Percentiles rank a stretch among this genome's conserved stretches.
Conservation (phyloP, 768 basidiomycete genomes). For the Cubamyces sp. region DNA sequence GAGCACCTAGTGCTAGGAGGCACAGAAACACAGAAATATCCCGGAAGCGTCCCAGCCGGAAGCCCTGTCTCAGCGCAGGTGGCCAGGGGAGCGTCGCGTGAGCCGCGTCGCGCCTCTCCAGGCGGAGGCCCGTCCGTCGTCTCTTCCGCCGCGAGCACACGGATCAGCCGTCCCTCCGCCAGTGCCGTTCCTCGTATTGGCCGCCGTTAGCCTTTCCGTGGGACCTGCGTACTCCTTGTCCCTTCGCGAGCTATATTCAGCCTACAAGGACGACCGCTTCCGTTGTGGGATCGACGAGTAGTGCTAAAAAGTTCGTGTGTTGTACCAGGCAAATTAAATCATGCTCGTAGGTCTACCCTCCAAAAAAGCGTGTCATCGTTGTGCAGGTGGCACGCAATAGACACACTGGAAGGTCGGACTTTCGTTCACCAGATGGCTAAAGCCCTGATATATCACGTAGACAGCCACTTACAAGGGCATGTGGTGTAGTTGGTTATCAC, state of each 20-base stretch:
- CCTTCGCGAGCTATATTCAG: neutral
- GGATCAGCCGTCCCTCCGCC: slow-evolving; percentile 5
- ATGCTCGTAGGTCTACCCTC: slow-evolving; percentile 67
- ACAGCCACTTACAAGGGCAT: too few species aligned
- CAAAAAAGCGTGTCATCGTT: slow-evolving; percentile 99
- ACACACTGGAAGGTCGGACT: too few species aligned
- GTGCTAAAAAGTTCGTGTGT: too few species aligned
- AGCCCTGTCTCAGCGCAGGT: neutral
- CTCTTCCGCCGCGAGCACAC: neutral
- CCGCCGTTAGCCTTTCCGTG: slow-evolving; percentile 8
- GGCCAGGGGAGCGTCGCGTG: neutral
- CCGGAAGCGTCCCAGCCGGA: neutral
- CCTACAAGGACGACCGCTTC: slow-evolving; percentile 13
- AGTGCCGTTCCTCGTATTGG: neutral
- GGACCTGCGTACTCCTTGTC: too few species aligned
- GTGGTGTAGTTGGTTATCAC: too few species aligned
- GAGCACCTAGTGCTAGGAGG: neutral
- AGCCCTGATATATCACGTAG: too few species aligned
- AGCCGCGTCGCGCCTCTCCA: neutral
- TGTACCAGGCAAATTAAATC: slow-evolving; percentile 42
- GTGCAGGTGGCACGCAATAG: too few species aligned
- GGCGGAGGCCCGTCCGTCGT: slow-evolving; percentile 10
- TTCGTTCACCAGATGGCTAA: too few species aligned
- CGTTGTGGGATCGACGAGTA: too few species aligned
- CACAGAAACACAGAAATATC: slow-evolving; percentile 8